Base-by-base conservation (phyloP, 2,329 filamentous ascomycete genomes). In the Hypocreales sp. region DNA sequence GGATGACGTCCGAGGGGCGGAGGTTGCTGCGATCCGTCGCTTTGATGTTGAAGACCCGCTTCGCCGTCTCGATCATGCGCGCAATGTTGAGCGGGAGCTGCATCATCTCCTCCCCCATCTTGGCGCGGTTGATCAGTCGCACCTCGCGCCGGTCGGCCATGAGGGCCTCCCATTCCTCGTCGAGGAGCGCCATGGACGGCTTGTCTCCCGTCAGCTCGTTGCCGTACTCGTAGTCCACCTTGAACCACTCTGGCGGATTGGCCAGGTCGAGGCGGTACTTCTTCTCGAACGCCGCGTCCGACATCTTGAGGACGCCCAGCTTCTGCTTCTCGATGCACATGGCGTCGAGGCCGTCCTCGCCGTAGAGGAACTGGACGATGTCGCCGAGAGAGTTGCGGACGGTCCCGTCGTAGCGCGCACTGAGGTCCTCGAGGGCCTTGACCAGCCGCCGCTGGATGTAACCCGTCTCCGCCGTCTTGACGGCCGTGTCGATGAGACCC, bases 381-480 rank as follows among this genome's bases (percentile, higher is more conserved):
- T 98, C 92, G 24, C 90, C 90, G 24, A 95, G 66, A 3, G 90
- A 98, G 55, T 98, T 98, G 33, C 90, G 79, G 16, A 98, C 84
- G 5, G 90, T 98, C 36, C 87, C 87, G 44, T 98, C 90, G 48
- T 98, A 98, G 47, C 92, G 92, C 33, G 87, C 86, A 62, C 87
- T 93, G 28, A 95, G 79, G 52, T 98, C 90, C 65, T 98, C 90
- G 4, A 98, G 69, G 8, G 92, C 92, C 58, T 98, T 98, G 46
- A 98, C 90, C 24, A 98, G 69, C 64, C 92, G 84, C 58, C 90
- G 82, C 56, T 98, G 92, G 39, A 98, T 98, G 53, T 98, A 98
- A 58, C 90, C 90, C 31, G 92, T 98, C 56, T 98, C 92, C 13
- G 90, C 90, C 38, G 90, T 98, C 69, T 98, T 98, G 58, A 98